Base-by-base conservation (phyloP, 495 filamentous ascomycete species). In the Podospora pseudoanserina region DNA sequence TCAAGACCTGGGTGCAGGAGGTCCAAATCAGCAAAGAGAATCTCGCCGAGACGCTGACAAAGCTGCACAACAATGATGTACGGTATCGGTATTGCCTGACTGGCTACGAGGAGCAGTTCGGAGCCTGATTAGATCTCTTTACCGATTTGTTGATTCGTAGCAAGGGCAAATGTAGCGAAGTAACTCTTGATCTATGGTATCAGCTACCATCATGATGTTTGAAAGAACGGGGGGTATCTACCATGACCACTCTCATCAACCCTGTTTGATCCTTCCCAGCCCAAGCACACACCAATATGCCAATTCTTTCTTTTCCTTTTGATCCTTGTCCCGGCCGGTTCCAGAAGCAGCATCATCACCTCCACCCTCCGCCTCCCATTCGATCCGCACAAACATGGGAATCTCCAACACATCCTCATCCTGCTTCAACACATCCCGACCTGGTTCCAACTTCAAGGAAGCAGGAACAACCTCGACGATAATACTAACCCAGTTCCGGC, bases 211-310 rank as follows among this genome's bases (percentile, higher is more conserved):
- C 13, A 16, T 49, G 15, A 49, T 49, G 39, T 49, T 49, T 49
- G 2, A 11, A 13, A 23, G 23, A 23, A 23, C 23, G 5, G 34
- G 19, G 13, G 6, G 32, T n/a, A 60, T 44, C 15, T 44, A 18
- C 32, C 11, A 1, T 30, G 44, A 28, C 39, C 39, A 49, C 39
- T 49, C 39, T 49, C 23, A 44, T 64, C 32, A 76, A 44, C 73
- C 72, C 69, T 79, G 80, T 59, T 76, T 75, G 66, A 97, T 92
- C 75, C 88, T 89, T 32, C 95, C 95, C 57, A 97, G 84, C 6
- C 94, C 94, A 59, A 98, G 80, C 30, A 96, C 94, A 84, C 90
- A 90, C 94, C 95, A 98, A 84, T 96, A 97, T 68, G 92, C 92
- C 81, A 97, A 79, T 78, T 97, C 93, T 71, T 90, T 88, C 74